These are phyloP conservation scores for Phoma sp. DNA, from an alignment of 2,329 filamentous ascomycete species.

Conservation along the genomic window DNA sequence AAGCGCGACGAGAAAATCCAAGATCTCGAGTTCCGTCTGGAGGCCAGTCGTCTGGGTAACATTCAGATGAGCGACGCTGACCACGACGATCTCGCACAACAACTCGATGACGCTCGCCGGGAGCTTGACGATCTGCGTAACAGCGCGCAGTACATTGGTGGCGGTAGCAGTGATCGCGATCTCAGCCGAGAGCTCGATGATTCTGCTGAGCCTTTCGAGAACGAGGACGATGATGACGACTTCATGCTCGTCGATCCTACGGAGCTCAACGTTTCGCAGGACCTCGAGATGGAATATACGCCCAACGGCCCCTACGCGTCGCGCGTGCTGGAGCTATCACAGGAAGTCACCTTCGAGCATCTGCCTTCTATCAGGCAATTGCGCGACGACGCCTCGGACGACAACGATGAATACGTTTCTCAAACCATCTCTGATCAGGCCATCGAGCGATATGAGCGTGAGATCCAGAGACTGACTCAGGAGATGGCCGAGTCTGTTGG, in stretches of 20 bases:
- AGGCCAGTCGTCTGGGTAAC: slow-evolving; percentile 44
- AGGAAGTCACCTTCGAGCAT: slow-evolving; percentile 39
- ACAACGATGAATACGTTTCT: slow-evolving; percentile 28
- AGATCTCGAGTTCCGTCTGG: slow-evolving; percentile 47
- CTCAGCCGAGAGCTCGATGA: slow-evolving; percentile 26
- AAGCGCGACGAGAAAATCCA: slow-evolving; percentile 45
- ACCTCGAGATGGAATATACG: slow-evolving; percentile 35
- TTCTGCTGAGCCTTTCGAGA: slow-evolving; percentile 26
- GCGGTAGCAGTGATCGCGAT: slow-evolving; percentile 28
- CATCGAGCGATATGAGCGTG: slow-evolving; percentile 46
- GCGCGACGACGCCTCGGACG: slow-evolving; percentile 33
- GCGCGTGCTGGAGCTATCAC: slow-evolving; percentile 36
- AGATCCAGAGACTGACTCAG: slow-evolving; percentile 47
- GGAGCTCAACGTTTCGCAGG: slow-evolving; percentile 40
- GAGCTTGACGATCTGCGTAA: slow-evolving; percentile 45
- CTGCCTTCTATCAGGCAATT: slow-evolving; percentile 33
- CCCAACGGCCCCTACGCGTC: slow-evolving; percentile 37
- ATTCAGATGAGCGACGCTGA: slow-evolving; percentile 48
- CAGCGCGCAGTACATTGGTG: slow-evolving; percentile 38
- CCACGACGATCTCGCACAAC: slow-evolving; percentile 40
- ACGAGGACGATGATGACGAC: slow-evolving; percentile 38
- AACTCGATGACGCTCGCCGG: slow-evolving; percentile 42
- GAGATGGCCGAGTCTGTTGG: slow-evolving; percentile 50
- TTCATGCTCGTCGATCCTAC: slow-evolving; percentile 42
- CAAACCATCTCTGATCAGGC: slow-evolving; percentile 46